Evolutionary conservation across 148 eudicot species (phyloP).

Genomic region (Polygonum maritimum): DNA sequence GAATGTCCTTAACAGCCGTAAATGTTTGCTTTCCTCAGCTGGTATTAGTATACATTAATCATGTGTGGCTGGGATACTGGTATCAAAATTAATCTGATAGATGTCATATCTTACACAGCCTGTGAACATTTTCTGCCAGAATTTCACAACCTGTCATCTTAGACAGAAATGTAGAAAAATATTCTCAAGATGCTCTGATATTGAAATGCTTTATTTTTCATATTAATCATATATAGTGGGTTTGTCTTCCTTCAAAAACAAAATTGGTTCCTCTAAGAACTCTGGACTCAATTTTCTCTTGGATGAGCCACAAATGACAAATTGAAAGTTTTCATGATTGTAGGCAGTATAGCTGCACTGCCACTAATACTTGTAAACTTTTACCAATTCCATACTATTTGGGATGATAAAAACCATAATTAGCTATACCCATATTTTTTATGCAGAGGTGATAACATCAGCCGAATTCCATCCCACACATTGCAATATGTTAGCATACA

Average conservation of each 20-base stretch:
- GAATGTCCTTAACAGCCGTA: not conserved
- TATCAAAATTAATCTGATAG: not conserved
- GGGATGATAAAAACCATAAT: not conserved
- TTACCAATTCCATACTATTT: not conserved
- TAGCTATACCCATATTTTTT: not conserved
- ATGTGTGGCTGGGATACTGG: not conserved
- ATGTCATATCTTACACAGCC: not conserved
- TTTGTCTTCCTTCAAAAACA: not conserved
- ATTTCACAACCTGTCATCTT: not conserved
- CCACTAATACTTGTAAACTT: not conserved
- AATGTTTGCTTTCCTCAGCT: not conserved
- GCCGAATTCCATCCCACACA: conserved; percentile 75
- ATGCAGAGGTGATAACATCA: conserved; percentile 74
- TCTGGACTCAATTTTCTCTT: not conserved
- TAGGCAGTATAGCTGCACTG: not conserved
- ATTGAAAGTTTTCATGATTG: not conserved
- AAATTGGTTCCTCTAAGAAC: not conserved
- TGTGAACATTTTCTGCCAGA: not conserved
- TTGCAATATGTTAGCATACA: conserved; percentile 69
- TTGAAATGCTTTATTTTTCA: not conserved
- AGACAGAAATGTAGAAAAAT: not conserved
- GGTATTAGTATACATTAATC: not conserved
- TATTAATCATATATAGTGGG: not conserved
- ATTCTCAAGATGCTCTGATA: not conserved
- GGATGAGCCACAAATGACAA: not conserved